Conservation (phyloP, 345 rosid species). For the Draba incana region DNA sequence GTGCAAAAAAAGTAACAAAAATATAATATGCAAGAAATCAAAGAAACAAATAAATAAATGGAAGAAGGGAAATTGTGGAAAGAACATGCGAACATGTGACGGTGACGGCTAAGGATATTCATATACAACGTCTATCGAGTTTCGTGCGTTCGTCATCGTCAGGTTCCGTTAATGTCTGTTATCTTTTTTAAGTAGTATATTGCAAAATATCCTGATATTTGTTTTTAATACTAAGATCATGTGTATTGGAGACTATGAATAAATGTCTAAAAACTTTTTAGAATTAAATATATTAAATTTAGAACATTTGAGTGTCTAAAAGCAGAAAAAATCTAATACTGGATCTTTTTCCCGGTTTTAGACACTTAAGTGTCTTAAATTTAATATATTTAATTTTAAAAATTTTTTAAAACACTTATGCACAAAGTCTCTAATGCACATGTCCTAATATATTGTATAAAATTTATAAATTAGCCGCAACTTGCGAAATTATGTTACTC, state of each 20-base stretch:
- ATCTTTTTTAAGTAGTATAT: neutral
- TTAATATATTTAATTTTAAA: too few species aligned
- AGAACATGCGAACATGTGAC: slow-evolving; percentile 39
- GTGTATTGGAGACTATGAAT: too few species aligned
- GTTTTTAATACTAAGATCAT: neutral
- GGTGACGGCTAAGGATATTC: slow-evolving; percentile 32
- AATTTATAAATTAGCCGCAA: slow-evolving; percentile 30
- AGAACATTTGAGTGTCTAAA: too few species aligned
- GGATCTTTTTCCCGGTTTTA: too few species aligned
- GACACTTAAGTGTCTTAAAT: too few species aligned
- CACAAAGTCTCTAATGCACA: too few species aligned
- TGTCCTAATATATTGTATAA: neutral
- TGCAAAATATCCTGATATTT: slow-evolving; percentile 14
- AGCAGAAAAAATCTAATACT: too few species aligned
- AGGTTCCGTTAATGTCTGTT: slow-evolving; percentile 37
- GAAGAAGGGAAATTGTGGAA: neutral
- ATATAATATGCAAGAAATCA: neutral
- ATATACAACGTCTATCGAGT: slow-evolving; percentile 3
- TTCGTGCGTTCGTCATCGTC: slow-evolving; percentile 32
- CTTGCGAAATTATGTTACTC: slow-evolving; percentile 36
- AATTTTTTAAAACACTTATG: too few species aligned
- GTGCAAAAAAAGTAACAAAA: too few species aligned
- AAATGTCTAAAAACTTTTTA: too few species aligned
- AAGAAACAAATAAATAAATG: slow-evolving; percentile 6
- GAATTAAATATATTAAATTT: too few species aligned